Evolutionary conservation across 345 rosid genomes (phyloP), one percentile per base, ranked within the genome.

Genomic region (Luvunga scandens): DNA sequence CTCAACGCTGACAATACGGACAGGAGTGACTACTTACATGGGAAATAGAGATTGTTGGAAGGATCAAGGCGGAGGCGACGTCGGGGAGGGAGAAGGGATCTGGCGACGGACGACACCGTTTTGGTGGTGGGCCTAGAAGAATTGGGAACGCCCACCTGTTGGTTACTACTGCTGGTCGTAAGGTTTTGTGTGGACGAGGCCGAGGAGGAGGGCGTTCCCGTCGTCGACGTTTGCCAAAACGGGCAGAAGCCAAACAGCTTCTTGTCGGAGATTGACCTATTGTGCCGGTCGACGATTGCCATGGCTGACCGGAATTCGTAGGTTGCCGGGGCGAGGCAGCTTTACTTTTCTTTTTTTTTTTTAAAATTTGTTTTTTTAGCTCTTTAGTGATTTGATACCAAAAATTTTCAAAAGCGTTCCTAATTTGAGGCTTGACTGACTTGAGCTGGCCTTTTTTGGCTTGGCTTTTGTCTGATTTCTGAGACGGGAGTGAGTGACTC

Each of bases 51-150:
- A 5, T 83, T 87, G 31, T 84, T 88, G 28, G 96, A 36, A 75
- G 99, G 99, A 79, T 95, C 99, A 38, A 95, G 90, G 24, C 98
- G 97, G 79, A 95, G 98, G 59, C 97, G 86, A 6, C 95, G 97
- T 4, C 97, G 91, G 48, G 95, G 72, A 27, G 99, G 99, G 2
- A 95, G 87, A 42, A 95, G 90, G 78, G 98, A 93, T 86, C 91
- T 90, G 36, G 97, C 98, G 38, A 95, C 89, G 50, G 92, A 90
- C 22, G 97, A 91, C 65, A 92, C 85, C 45, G 95, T 86, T 65
- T 57, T 79, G 27, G 90, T 78, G 24, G 91, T 16, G 24, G 89
- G 83, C 62, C 84, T 76, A 19, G 90, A 70, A 9, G 90, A 67
- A 57, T 69, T 77, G 55, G 87, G 71, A 22, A 34, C 81, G 33